phyloP scores from a whole-genome alignment of 495 filamentous ascomycete genomes.

The Symbiotaphrina buchneri region DNA sequence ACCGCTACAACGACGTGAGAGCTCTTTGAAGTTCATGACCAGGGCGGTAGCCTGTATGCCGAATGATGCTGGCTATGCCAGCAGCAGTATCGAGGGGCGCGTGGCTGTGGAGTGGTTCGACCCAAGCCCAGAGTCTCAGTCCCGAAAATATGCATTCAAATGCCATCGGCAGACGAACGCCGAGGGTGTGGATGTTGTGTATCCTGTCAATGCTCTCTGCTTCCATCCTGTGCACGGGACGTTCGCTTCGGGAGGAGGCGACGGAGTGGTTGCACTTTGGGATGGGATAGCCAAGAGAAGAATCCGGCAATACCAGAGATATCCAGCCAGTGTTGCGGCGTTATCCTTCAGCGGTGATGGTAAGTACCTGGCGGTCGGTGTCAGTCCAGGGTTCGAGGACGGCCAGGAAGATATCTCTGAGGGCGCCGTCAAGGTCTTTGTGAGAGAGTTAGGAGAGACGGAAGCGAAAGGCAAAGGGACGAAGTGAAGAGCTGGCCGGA shows the following conservation, averaged over 20 bases:
- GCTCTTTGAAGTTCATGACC: conserved; percentile 86
- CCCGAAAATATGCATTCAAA: conserved; percentile 94
- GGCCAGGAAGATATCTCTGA: conserved; percentile 53
- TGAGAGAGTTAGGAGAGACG: conserved; percentile 62
- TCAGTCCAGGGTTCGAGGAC: conserved; percentile 83
- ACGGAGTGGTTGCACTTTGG: conserved; percentile 89
- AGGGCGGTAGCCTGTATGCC: conserved; percentile 93
- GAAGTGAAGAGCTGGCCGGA: too few species aligned
- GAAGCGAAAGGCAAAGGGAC: conserved; percentile 78
- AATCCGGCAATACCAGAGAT: conserved; percentile 74
- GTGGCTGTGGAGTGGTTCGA: conserved; percentile 98
- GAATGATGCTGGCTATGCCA: conserved; percentile 78
- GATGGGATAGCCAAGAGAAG: conserved; percentile 81
- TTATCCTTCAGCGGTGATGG: conserved; percentile 61
- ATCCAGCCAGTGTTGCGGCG: conserved; percentile 51
- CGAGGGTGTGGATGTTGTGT: conserved; percentile 67
- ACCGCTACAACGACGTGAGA: conserved; percentile 81
- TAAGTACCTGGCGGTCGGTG: conserved; percentile 58
- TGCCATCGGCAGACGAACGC: conserved; percentile 59
- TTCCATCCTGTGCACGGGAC: conserved; percentile 86
- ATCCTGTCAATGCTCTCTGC: conserved; percentile 79
- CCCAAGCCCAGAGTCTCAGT: conserved; percentile 58
- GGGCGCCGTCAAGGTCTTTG: conserved; percentile 50
- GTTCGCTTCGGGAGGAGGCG: conserved; percentile 82
- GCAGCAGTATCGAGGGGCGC: conserved; percentile 71